Percentiles rank a stretch among this genome's conserved stretches.
phyloP scores from a whole-genome alignment of 202 grass and related monocot genomes.

The Bolboschoenoplectus hybrid region DNA sequence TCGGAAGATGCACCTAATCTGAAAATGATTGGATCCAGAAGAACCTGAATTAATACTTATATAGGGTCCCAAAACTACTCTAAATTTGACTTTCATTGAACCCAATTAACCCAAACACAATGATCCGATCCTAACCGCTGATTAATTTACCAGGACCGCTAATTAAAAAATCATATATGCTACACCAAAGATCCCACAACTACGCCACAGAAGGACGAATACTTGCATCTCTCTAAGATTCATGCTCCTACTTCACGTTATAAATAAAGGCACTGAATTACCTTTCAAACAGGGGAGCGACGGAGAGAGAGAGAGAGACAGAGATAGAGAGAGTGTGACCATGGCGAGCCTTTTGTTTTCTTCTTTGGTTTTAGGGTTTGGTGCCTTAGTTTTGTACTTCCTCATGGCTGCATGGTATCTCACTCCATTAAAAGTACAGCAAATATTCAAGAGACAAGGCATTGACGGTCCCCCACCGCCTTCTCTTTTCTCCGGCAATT shows the following conservation, averaged over 20 bases:
- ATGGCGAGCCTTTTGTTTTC: conserved; percentile 45
- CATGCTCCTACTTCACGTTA: not conserved
- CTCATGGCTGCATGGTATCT: conserved; percentile 52
- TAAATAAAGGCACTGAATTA: conserved; percentile 9
- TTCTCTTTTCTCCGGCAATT: conserved; percentile 65
- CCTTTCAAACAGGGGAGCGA: not conserved
- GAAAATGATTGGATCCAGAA: too few relatives aligned
- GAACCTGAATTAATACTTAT: too few relatives aligned
- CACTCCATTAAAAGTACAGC: conserved; percentile 48
- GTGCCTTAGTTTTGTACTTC: conserved; percentile 44
- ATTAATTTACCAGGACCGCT: too few relatives aligned
- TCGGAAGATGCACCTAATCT: not conserved
- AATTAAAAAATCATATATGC: not conserved
- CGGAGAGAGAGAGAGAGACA: conserved; percentile 16
- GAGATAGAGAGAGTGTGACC: not conserved
- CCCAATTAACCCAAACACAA: too few relatives aligned
- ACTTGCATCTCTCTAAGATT: not conserved
- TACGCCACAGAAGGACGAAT: not conserved
- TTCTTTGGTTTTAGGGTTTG: conserved; percentile 41
- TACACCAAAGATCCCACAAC: not conserved
- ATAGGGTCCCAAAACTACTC: too few relatives aligned
- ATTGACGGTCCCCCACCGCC: conserved; percentile 74
- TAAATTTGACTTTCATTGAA: too few relatives aligned
- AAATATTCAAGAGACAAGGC: conserved; percentile 65
- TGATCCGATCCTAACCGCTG: too few relatives aligned